Evolutionary conservation across 176 grass and related monocot genomes (phyloP).

Genomic region (Carex parvula): DNA sequence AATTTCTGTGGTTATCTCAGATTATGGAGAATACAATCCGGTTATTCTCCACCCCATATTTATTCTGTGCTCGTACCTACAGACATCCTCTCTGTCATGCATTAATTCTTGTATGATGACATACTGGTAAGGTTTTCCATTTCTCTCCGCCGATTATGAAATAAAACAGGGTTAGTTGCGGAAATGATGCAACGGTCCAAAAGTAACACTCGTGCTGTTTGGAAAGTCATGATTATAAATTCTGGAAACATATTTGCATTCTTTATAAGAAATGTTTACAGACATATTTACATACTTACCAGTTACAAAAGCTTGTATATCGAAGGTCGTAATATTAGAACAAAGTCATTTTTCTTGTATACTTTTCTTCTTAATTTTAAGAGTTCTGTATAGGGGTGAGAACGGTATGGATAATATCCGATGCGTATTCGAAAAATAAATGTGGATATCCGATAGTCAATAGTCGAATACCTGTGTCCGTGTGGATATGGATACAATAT

Average conservation of each 20-base stretch:
- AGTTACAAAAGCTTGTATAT: background rate
- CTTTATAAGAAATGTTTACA: too few relatives aligned
- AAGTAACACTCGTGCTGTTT: background rate
- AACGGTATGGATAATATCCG: too few relatives aligned
- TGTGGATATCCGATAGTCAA: too few relatives aligned
- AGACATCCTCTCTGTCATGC: constrained; percentile 27
- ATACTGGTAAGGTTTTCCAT: background rate
- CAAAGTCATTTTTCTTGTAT: background rate
- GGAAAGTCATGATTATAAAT: background rate
- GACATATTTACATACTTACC: too few relatives aligned
- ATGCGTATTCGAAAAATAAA: too few relatives aligned
- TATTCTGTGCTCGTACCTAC: constrained; percentile 16
- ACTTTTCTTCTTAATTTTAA: background rate
- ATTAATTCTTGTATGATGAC: constrained; percentile 12
- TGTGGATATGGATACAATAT: too few relatives aligned
- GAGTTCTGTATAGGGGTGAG: background rate
- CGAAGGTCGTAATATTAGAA: background rate
- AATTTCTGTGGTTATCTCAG: background rate
- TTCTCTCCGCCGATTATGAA: background rate
- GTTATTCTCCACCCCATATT: constrained; percentile 6
- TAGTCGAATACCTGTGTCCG: too few relatives aligned
- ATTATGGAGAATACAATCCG: constrained; percentile 9
- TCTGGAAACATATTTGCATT: too few relatives aligned
- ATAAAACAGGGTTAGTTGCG: background rate
- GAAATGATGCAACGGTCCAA: background rate